phyloP scores from a whole-genome alignment of 208 protist genomes.

The Sergeia podlipaevii region DNA sequence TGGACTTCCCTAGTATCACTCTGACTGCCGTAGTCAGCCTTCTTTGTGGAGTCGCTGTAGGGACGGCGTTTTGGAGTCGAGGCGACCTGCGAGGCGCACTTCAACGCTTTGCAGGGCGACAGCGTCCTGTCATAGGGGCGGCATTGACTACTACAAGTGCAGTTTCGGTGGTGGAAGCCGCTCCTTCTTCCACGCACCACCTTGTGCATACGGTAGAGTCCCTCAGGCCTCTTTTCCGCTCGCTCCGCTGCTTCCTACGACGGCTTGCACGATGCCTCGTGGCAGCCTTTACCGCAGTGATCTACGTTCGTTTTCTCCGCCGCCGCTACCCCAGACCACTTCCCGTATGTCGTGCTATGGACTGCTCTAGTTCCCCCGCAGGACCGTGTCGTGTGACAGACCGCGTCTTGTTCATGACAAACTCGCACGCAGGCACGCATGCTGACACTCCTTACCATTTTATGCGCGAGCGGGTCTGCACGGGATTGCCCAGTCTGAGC shows the following conservation, averaged over 20 bases:
- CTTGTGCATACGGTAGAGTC: too few species aligned
- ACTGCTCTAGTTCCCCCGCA: slow-evolving; percentile 30
- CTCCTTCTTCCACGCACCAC: too few species aligned
- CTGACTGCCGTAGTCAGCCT: slow-evolving; percentile 29
- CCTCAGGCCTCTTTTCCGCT: neutral
- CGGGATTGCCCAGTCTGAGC: slow-evolving; percentile 22
- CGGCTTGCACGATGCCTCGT: neutral
- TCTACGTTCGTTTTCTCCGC: slow-evolving; percentile 27
- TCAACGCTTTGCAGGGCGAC: too few species aligned
- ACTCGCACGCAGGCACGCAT: slow-evolving; percentile 76
- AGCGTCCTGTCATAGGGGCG: too few species aligned
- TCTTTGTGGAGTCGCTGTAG: slow-evolving; percentile 29
- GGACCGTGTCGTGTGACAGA: slow-evolving; percentile 51
- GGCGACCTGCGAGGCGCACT: too few species aligned
- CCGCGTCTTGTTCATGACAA: slow-evolving; percentile 46
- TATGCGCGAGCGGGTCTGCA: slow-evolving; percentile 18
- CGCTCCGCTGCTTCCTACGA: neutral
- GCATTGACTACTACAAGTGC: too few species aligned
- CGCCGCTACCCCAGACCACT: slow-evolving; percentile 16
- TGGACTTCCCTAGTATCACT: slow-evolving; percentile 31
- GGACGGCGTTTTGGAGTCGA: too few species aligned
- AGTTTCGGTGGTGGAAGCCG: too few species aligned
- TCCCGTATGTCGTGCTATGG: slow-evolving; percentile 27
- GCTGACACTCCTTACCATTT: slow-evolving; percentile 68
- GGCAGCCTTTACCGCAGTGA: neutral